Base-by-base conservation (phyloP, 345 rosid species). In the Lagerstroemia speciosa region DNA sequence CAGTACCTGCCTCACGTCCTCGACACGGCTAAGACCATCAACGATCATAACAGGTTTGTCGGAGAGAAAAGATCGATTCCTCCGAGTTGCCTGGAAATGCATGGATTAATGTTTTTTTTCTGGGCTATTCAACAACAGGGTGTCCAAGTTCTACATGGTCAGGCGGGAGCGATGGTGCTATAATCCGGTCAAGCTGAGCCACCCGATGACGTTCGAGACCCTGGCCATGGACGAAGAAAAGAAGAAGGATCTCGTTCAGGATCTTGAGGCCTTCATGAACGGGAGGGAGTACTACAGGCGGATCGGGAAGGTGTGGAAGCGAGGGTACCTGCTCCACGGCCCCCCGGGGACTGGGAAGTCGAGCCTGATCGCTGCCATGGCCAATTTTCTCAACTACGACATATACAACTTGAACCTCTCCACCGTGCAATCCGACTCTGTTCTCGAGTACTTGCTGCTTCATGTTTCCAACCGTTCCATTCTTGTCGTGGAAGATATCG, bases 401-500 rank as follows among this genome's bases (percentile, higher is more conserved):
- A 74, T 83, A 24, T 81, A 81, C 27, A 77, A 67, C 66, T 40
- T 81, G 77, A 77, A 81, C 43, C 64, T 79, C 22, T 71, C 81
- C 0, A 67, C 68, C 19, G 76, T 81, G 11, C 29, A 10, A 12
- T 69, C 78, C 9, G 83, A 83, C 27, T 73, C 83, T 19, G 15
- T 62, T 0, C 78, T 83, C 1, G 78, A 77, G 69, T 29, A 57
- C 48, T 58, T 81, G 66, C n/a, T 81, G 72, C 80, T 77, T 38
- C 83, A 75, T 36, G 74, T 77, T 70, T 73, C 81, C 16, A 78
- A 72, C 53, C 81, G 81, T 19, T 80, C 85, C 0, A 78, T 82
- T 34, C 77, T 84, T 33, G 84, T 84, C 24, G 69, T 84, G 30
- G 88, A 84, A 57, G 85, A 84, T 57, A 76, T 84, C 17, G 88